phyloP scores from a whole-genome alignment of 2,329 filamentous ascomycete genomes.

The Penicillium sp. region DNA sequence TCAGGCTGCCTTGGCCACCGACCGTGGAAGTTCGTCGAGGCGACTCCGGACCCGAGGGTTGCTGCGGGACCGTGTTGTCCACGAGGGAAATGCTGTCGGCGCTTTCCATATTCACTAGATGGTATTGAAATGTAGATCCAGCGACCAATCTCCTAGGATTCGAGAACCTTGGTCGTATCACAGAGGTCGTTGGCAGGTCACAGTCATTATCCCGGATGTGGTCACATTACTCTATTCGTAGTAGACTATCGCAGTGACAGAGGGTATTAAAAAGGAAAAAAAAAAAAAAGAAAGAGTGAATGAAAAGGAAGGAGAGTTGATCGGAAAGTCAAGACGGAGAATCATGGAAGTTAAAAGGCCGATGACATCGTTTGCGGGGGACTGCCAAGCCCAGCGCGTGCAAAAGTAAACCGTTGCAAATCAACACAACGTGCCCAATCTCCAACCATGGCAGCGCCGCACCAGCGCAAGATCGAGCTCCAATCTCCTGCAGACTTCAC shows the following conservation, averaged over 20 bases:
- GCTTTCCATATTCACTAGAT: conserved; percentile 25
- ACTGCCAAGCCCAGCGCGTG: conserved; percentile 16
- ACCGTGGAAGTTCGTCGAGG: conserved; percentile 19
- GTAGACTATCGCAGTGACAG: background rate
- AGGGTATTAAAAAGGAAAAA: background rate
- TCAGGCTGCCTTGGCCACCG: conserved; percentile 21
- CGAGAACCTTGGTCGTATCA: background rate
- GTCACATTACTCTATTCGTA: conserved; percentile 5
- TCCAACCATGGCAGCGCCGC: conserved; percentile 29
- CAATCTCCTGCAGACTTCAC: conserved; percentile 48
- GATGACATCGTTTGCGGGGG: conserved; percentile 28
- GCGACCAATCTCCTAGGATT: background rate
- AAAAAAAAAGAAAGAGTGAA: background rate
- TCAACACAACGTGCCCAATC: conserved; percentile 5
- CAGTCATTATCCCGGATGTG: conserved; percentile 7
- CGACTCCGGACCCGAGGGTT: conserved; percentile 20
- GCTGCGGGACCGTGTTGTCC: conserved; percentile 38
- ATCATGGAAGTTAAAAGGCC: background rate
- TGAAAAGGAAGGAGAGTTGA: background rate
- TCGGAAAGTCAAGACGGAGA: background rate
- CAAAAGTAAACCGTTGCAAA: conserved; percentile 3
- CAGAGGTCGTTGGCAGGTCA: background rate
- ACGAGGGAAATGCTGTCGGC: conserved; percentile 33
- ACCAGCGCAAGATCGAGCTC: conserved; percentile 50
- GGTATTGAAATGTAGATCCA: background rate